Conservation (phyloP, 2,329 filamentous ascomycete genomes). For the Venturia aucupariae region DNA sequence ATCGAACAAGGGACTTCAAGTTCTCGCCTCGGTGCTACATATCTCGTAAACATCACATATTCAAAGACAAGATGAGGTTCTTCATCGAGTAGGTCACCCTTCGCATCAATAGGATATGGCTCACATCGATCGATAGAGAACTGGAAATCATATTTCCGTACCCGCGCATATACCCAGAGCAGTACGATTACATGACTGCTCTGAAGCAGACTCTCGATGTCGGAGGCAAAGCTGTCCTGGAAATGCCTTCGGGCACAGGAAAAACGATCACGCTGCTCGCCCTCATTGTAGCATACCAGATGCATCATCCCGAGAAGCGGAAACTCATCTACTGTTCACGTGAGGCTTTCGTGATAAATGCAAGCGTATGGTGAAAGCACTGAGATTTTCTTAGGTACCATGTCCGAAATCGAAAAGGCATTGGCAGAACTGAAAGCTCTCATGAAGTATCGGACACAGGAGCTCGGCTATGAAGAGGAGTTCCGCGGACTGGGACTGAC, state of each 20-base stretch:
- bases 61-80: slow-evolving; percentile 64
- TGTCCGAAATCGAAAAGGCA: slow-evolving; percentile 99
- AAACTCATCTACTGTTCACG: slow-evolving; percentile 99
- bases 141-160: slow-evolving; percentile 66
- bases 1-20: background rate
- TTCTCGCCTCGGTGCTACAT: background rate
- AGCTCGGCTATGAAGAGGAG: slow-evolving; percentile 85
- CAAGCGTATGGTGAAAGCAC: background rate
- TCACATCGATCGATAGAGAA: slow-evolving; percentile 39
- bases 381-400: slow-evolving; percentile 54
- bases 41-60: background rate
- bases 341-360: slow-evolving; percentile 23
- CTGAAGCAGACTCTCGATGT: slow-evolving; percentile 85
- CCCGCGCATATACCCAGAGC: slow-evolving; percentile 59
- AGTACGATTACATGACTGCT: slow-evolving; percentile 66
- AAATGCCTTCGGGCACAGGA: slow-evolving; percentile 98
- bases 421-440: slow-evolving; percentile 80
- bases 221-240: slow-evolving; percentile 88
- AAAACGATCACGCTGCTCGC: slow-evolving; percentile 95
- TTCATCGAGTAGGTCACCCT: slow-evolving; percentile 53
- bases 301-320: slow-evolving; percentile 81
- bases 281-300: slow-evolving; percentile 93
- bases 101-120: slow-evolving; percentile 1
- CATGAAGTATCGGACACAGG: slow-evolving; percentile 87
- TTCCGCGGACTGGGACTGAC: slow-evolving; percentile 88